phyloP scores from a whole-genome alignment of 2,329 filamentous ascomycete species.

The Stachybotrys elegans region DNA sequence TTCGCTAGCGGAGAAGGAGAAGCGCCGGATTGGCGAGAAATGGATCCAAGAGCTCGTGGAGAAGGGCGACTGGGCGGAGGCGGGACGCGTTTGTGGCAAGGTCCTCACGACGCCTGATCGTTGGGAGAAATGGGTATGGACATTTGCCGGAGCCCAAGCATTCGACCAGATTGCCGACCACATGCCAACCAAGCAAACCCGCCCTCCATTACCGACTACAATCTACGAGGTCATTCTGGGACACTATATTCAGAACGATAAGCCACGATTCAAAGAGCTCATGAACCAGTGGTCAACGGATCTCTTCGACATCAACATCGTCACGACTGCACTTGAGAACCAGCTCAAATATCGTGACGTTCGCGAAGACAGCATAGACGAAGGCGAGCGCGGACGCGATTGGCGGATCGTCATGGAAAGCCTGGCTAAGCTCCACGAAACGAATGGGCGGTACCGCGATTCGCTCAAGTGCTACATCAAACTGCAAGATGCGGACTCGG shows the following conservation, averaged over 20 bases:
- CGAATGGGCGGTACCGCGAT: constrained; percentile 74
- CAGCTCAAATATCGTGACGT: constrained; percentile 74
- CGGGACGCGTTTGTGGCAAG: constrained; percentile 75
- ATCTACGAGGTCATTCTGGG: constrained; percentile 87
- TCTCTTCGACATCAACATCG: constrained; percentile 71
- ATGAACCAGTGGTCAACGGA: constrained; percentile 81
- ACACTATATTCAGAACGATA: constrained; percentile 79
- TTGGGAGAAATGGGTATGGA: constrained; percentile 97
- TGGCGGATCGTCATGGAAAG: constrained; percentile 88
- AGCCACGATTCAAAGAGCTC: constrained; percentile 69
- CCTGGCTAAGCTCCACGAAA: constrained; percentile 78
- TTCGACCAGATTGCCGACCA: constrained; percentile 86
- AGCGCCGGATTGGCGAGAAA: constrained; percentile 82
- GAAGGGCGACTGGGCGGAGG: constrained; percentile 67
- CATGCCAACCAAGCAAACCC: constrained; percentile 73
- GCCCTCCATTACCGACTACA: constrained; percentile 71
- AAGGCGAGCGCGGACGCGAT: constrained; percentile 67
- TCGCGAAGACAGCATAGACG: constrained; percentile 69
- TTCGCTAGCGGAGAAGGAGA: constrained; percentile 76
- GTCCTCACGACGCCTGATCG: constrained; percentile 73
- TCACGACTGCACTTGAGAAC: constrained; percentile 75
- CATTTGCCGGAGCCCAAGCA: constrained; percentile 78
- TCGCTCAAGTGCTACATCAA: constrained; percentile 85
- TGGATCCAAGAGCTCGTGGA: constrained; percentile 87
- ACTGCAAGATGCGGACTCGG: constrained; percentile 85